Percentiles rank a stretch among this genome's conserved stretches.
Evolutionary conservation across 805 yeast genomes (phyloP).

Genomic region (Candida awuae): DNA sequence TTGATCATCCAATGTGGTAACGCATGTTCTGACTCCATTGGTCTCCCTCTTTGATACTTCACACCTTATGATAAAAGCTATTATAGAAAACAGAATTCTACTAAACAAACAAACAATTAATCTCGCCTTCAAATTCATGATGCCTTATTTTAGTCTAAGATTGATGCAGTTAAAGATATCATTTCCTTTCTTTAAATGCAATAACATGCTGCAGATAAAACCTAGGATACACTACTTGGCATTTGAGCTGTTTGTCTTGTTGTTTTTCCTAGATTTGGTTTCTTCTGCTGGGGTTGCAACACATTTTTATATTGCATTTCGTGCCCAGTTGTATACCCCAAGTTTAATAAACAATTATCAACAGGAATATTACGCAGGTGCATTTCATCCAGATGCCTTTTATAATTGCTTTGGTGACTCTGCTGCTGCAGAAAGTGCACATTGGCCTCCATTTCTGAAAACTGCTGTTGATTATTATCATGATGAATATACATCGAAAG

Average conservation of each 20-base stretch:
- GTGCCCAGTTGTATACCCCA: constrained; percentile 29
- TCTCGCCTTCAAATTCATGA: too few species aligned
- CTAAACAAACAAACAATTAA: too few species aligned
- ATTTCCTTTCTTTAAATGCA: too few species aligned
- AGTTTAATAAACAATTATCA: constrained; percentile 22
- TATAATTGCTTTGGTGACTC: constrained; percentile 48
- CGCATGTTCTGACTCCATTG: constrained; percentile 6
- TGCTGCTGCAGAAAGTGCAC: constrained; percentile 52
- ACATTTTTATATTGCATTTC: constrained; percentile 31
- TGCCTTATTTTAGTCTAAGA: too few species aligned
- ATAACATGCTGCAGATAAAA: too few species aligned
- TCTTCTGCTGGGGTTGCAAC: constrained; percentile 25
- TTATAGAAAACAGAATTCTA: too few species aligned
- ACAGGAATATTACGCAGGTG: constrained; percentile 44
- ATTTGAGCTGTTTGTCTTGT: background rate
- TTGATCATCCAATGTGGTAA: background rate
- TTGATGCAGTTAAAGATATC: too few species aligned
- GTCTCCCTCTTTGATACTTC: too few species aligned
- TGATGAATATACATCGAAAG: constrained; percentile 17
- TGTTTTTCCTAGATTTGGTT: background rate
- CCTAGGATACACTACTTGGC: too few species aligned
- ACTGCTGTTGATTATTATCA: constrained; percentile 38
- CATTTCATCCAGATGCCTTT: constrained; percentile 64
- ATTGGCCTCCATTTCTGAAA: constrained; percentile 61
- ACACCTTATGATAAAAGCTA: too few species aligned